These are phyloP conservation scores for Sporisorium scitamineum DNA, from an alignment of 1,284 basidiomycete species.

Conservation along the genomic window DNA sequence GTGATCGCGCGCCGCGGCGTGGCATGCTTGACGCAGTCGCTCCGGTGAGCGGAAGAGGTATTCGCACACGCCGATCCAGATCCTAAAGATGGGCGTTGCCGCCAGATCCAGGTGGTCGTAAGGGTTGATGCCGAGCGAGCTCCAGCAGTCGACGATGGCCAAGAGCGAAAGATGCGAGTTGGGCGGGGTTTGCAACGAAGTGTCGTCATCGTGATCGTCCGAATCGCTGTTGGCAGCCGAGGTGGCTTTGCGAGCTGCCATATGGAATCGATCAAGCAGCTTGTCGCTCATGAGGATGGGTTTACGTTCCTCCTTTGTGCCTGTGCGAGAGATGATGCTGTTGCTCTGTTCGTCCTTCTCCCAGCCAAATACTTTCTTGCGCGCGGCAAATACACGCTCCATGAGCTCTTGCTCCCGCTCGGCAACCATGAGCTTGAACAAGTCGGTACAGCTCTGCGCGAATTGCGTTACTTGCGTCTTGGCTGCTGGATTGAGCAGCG, in stretches of 20 bases:
- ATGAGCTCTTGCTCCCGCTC: slow-evolving; percentile 75
- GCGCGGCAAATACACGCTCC: slow-evolving; percentile 80
- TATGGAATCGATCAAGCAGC: slow-evolving; percentile 87
- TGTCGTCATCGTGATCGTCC: slow-evolving; percentile 24
- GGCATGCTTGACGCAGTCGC: slow-evolving; percentile 56
- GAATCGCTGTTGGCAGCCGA: slow-evolving; percentile 10
- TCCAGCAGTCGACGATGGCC: slow-evolving; percentile 99
- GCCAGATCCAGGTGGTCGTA: slow-evolving; percentile 92
- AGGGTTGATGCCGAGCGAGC: slow-evolving; percentile 85
- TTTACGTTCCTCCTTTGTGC: slow-evolving; percentile 66
- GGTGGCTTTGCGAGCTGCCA: slow-evolving; percentile 74
- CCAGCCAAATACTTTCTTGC: slow-evolving; percentile 82
- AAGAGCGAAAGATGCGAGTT: slow-evolving; percentile 97
- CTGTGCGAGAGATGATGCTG: slow-evolving; percentile 45
- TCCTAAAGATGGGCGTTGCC: slow-evolving; percentile 93
- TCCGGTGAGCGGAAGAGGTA: slow-evolving; percentile 83
- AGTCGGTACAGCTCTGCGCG: slow-evolving; percentile 83
- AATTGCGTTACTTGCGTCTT: slow-evolving; percentile 87
- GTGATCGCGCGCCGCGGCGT: slow-evolving; percentile 81
- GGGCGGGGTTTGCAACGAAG: slow-evolving; percentile 66
- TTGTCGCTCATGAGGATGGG: slow-evolving; percentile 89
- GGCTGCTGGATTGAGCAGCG: slow-evolving; percentile 95
- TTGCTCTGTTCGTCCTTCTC: slow-evolving; percentile 59
- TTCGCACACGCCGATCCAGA: slow-evolving; percentile 98
- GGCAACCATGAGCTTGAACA: slow-evolving; percentile 97